phyloP scores from a whole-genome alignment of 208 protist species.

The Jaenimonas drosophilae region DNA sequence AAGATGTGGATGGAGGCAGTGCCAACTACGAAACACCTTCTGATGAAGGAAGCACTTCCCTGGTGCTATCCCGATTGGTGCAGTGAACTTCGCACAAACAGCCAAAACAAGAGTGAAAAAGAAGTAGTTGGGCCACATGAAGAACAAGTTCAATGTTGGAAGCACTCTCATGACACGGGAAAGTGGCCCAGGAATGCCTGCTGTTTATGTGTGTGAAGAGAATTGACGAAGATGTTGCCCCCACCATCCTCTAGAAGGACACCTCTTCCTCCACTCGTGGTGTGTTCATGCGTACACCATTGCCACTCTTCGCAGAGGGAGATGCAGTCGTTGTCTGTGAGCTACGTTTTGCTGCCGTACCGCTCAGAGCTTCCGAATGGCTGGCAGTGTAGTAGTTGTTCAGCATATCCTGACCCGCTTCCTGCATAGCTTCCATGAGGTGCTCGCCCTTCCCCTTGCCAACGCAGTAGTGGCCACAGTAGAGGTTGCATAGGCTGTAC shows the following conservation, averaged over 20 bases:
- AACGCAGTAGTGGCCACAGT: slow-evolving; percentile 51
- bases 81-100: not conserved
- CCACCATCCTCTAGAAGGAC: not conserved
- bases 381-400: slow-evolving; percentile 65
- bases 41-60: not conserved
- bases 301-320: not conserved
- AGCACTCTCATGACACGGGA: not conserved
- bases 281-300: not conserved
- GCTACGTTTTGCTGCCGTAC: not conserved
- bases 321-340: not conserved
- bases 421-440: slow-evolving; percentile 76
- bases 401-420: slow-evolving; percentile 63
- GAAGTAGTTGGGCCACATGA: not conserved
- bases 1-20: too few relatives aligned
- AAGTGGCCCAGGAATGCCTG: too few relatives aligned
- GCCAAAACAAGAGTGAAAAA: not conserved
- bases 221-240: not conserved
- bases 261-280: slow-evolving; percentile 1
- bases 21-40: too few relatives aligned
- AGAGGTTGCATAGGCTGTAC: slow-evolving; percentile 74
- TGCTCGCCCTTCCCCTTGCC: slow-evolving; percentile 82
- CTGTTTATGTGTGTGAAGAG: too few relatives aligned
- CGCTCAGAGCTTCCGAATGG: not conserved
- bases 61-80: not conserved
- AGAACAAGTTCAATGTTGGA: not conserved